Conservation (phyloP, 495 filamentous ascomycete genomes). For the Podospora didyma region DNA sequence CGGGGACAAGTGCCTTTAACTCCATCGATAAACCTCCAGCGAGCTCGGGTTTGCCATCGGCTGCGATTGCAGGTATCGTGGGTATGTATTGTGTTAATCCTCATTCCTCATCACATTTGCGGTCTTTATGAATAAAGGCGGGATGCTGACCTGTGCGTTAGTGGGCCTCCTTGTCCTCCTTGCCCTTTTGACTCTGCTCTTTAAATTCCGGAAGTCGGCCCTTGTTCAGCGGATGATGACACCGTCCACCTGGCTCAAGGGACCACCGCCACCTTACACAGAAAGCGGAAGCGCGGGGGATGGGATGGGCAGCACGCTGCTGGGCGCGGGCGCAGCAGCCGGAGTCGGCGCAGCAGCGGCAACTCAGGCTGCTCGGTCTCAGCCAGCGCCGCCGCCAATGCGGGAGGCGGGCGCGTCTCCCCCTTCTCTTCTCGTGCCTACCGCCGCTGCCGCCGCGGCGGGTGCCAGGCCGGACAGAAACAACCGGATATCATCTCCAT, state of each 20-base stretch:
- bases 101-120: no score
- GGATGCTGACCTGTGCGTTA: not conserved
- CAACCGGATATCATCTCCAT: conserved; percentile 4
- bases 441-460: no score
- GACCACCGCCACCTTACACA: not conserved
- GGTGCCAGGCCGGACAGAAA: not conserved
- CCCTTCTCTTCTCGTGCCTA: not conserved
- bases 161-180: conserved; percentile 10
- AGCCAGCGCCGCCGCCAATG: conserved; percentile 5
- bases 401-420: not conserved
- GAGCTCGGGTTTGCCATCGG: not conserved
- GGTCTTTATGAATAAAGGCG: no score
- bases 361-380: not conserved
- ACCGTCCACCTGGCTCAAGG: not conserved
- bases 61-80: conserved; percentile 11
- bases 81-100: conserved; percentile 5
- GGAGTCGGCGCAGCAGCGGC: not conserved
- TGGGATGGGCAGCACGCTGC: conserved; percentile 7
- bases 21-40: not conserved
- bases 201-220: conserved; percentile 5
- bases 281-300: not conserved
- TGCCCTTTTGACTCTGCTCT: conserved; percentile 10
- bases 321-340: not conserved
- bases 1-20: no score
- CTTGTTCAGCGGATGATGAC: conserved; percentile 7